phyloP scores from a whole-genome alignment of 129 eudicot species.

The Chrysanthemum lavandulifolium region DNA sequence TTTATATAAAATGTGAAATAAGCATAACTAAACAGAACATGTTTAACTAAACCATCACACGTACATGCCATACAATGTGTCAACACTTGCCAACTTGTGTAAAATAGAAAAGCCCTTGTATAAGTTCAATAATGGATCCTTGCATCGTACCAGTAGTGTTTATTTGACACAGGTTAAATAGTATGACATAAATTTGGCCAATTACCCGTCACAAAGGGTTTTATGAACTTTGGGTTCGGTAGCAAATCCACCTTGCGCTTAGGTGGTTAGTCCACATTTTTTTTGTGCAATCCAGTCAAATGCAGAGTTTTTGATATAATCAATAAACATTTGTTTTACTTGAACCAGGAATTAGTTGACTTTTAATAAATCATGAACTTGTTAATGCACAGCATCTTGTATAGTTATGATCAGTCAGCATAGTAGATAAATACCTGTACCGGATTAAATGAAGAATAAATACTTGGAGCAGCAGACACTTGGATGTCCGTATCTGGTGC shows the following conservation, averaged over 20 bases:
- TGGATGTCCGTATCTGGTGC: constrained; percentile 33
- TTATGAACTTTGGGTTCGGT: neutral
- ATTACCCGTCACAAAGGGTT: too few relatives aligned
- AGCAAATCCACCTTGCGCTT: too few relatives aligned
- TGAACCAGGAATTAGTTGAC: neutral
- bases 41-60: neutral
- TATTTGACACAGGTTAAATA: neutral
- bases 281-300: too few relatives aligned
- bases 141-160: neutral
- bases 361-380: neutral
- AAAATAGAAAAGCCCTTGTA: neutral
- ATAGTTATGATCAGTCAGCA: too few relatives aligned
- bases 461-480: constrained; percentile 28
- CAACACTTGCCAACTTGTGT: constrained; percentile 8
- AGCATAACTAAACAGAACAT: neutral
- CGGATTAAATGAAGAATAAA: constrained; percentile 41
- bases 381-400: too few relatives aligned
- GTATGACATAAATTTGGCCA: neutral
- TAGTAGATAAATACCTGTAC: constrained; percentile 67
- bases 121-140: neutral
- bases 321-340: neutral
- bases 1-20: neutral
- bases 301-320: neutral
- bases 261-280: too few relatives aligned
- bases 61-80: neutral